Evolutionary conservation across 495 filamentous ascomycete species (phyloP), one percentile per base, ranked within the genome.

Genomic region (Aspergillus sparsus): DNA sequence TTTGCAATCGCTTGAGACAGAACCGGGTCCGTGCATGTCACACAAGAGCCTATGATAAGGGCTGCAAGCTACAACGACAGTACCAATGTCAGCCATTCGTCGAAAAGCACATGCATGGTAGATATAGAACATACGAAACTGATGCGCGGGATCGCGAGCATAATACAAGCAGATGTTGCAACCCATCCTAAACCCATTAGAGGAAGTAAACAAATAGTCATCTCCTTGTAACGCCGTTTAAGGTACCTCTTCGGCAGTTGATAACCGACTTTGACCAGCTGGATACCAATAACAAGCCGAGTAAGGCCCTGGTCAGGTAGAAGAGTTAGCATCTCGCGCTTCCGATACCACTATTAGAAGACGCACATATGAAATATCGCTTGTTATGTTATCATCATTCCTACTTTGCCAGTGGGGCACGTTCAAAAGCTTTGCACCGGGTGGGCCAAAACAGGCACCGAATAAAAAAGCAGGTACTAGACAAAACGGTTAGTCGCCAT

Each of bases 1-100:
- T 86, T 87, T 18, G 83, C 83, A 50, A 87, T 79, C 35, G 83
- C 82, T 66, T 87, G 83, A 1, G 82, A 85, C 7, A 86, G 72
- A 49, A 85, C 74, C 0, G 83, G 84, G 46, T 86, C 84, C n/a
- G 83, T 87, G 61, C 82, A 84, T 5, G 83, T 85, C 31, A 84
- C 81, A 62, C 82, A 85, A 0, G 83, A 82, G n/a, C 77, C 83
- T 63, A 87, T 85, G 36, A 85, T 83, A 21, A 85, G 71, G 3
- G 83, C 74, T 15, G 82, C 69, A 32, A 85, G 74, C 61, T 85
- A 56, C 16, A 65, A 70, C 9, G 76, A 33, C 6, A 39, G 6
- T 39, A 73, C 77, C 8, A 53, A 27, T n/a, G 27, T 67, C 34
- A 68, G 62, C 37, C 27, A 7, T 11, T 3, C 16, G 3, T 0